Conservation (phyloP, 805 yeast genomes). For the Kuraishia molischiana region DNA sequence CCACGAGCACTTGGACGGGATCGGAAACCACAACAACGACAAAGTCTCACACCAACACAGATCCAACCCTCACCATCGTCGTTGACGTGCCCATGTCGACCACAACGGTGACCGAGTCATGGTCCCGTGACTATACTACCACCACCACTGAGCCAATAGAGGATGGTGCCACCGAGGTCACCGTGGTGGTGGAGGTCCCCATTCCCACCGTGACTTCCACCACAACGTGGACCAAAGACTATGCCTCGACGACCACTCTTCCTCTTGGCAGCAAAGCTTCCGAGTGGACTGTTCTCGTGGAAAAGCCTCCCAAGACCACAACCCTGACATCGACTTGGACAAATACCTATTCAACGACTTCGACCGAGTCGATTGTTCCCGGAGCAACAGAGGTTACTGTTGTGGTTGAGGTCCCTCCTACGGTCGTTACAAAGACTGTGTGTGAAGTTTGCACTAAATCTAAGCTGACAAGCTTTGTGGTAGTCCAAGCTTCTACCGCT, state of each 20-base stretch:
- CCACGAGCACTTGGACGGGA: neutral
- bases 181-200: neutral
- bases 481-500: too few species aligned
- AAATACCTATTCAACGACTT: neutral
- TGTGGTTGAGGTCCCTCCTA: neutral
- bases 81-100: neutral
- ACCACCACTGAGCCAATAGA: neutral
- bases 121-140: neutral
- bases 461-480: too few species aligned
- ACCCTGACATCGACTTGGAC: neutral
- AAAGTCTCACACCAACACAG: neutral
- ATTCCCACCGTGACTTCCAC: neutral
- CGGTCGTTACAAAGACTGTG: neutral
- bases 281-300: neutral
- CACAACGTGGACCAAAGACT: neutral
- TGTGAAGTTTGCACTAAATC: neutral
- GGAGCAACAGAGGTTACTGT: conserved; percentile 1
- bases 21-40: conserved; percentile 1
- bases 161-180: neutral
- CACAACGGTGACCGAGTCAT: neutral
- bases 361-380: neutral
- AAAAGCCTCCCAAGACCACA: neutral
- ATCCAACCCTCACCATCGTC: conserved; percentile 1
- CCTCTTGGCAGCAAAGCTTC: neutral
- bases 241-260: conserved; percentile 1